Evolutionary conservation across 768 basidiomycete genomes (phyloP), one percentile per base, ranked within the genome.

Genomic region (Amanita fuliginea): DNA sequence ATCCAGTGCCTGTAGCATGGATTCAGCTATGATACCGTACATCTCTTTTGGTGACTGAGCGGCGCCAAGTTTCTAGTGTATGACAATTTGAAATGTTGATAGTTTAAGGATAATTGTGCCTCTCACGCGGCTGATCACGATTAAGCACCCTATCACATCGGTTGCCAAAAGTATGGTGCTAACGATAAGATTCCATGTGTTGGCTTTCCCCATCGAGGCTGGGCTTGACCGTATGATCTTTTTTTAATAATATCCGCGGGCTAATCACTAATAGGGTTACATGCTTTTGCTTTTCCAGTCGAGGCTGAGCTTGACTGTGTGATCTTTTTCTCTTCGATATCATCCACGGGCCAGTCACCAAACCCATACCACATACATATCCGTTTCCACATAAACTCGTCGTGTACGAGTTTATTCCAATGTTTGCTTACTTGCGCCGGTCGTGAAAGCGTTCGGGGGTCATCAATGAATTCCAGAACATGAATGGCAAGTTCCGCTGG

Each of bases 361-460:
- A 80, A 86, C 5, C 73, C 73, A 59, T 80, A 75, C 14, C 67
- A 57, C 9, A 67, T 62, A 58, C 84, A 91, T 78, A 95, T 78
- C 9, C 71, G 57, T 62, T 78, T 81, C 94, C 93, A 97, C 9
- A 88, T 69, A 54, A 69, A 74, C 55, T 94, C 89, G 57, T 92
- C 91, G 40, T 72, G 65, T 6, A 83, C 71, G 5, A 96, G 72
- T 13, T 62, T 65, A 11, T 73, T 65, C 94, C 94, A 97, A 43
- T 73, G 71, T 47, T 70, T 68, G 56, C 81, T 84, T 22, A 94
- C 93, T 30, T 75, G 72, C 36, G 75, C 70, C 0, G 84, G 83
- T 9, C 87, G 69, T 0, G 79, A 70, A 8, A 96, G 78, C 0
- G 84, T 81, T 37, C 67, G 67, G 0, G 86, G 81, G 40, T 90